Evolutionary conservation across 345 rosid species (phyloP), one percentile per base, ranked within the genome.

Genomic region (Rhizophora apiculata): DNA sequence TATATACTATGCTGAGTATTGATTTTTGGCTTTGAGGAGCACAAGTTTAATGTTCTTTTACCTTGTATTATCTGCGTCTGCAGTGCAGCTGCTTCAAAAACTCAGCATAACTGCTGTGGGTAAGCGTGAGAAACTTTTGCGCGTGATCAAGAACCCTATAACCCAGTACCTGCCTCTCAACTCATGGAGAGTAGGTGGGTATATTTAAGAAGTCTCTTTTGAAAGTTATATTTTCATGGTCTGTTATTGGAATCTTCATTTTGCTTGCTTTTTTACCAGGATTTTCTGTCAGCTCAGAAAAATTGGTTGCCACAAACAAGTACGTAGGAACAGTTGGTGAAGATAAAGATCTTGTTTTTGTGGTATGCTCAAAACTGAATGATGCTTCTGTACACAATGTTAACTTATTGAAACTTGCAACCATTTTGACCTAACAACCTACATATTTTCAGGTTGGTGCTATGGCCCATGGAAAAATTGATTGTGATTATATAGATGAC

Each of bases 41-140:
- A 6, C 22, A 15, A 8, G 8, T 59, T 5, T 43, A 51, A 11
- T 26, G 7, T 43, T 57, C 5, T 53, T 63, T 6, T 10, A 11
- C 36, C 43, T 26, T n/a, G 16, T 20, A 24, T 59, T 63, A 49
- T 59, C 58, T 18, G 43, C 30, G 49, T 3, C 20, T 83, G 74
- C 86, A 92, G 97, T 90, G 86, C 96, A 92, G 79, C 79, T 94
- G 80, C 83, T 94, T 54, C 97, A 91, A 68, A 89, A 91, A 67
- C 82, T 89, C 13, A 89, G 88, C 72, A 87, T 91, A 79, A 82
- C 82, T 22, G 97, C 93, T 37, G 79, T 67, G 66, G 96, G 93
- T 19, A 86, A 80, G 64, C 88, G 92, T 32, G 97, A 89, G 85
- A 94, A 94, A 64, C 93, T 94, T 74, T 31, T 94, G 66, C 82